These are phyloP conservation scores for Trichoderma koningiopsis DNA, from an alignment of 2,329 filamentous ascomycete species.

Conservation along the genomic window DNA sequence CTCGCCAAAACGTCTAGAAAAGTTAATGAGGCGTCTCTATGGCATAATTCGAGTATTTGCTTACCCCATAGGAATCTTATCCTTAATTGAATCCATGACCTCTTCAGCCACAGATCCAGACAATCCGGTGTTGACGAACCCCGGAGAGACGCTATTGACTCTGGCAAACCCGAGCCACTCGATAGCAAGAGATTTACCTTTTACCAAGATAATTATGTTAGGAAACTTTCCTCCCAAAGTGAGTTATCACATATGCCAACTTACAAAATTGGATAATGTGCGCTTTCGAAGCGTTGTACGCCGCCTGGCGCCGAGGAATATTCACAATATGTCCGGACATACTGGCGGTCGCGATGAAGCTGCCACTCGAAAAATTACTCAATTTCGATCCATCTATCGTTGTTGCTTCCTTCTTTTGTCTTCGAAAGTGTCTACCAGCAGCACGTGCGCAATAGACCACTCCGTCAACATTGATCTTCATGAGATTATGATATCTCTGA, in stretches of 20 bases:
- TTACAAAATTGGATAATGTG: constrained; percentile 56
- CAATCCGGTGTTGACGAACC: constrained; percentile 71
- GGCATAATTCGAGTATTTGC: not conserved
- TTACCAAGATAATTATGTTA: not conserved
- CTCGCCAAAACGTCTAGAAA: constrained; percentile 53
- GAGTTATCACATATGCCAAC: constrained; percentile 42
- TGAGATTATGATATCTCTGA: constrained; percentile 37
- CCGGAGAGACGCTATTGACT: constrained; percentile 71
- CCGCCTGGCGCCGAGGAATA: constrained; percentile 71
- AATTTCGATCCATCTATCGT: constrained; percentile 41
- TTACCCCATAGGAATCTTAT: constrained; percentile 27
- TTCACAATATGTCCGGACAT: constrained; percentile 81
- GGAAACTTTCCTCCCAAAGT: not conserved
- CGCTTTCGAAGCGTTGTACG: constrained; percentile 65
- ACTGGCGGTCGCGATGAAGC: constrained; percentile 58
- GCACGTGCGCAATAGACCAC: constrained; percentile 76
- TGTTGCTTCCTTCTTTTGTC: constrained; percentile 68
- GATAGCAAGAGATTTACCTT: constrained; percentile 67
- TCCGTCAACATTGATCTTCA: constrained; percentile 68
- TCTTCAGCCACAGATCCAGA: constrained; percentile 34
- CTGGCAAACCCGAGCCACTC: constrained; percentile 78
- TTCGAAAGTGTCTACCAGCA: constrained; percentile 70
- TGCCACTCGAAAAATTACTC: not conserved
- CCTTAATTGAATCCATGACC: constrained; percentile 37
- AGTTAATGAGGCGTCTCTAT: not conserved